Evolutionary conservation across 805 yeast genomes (phyloP).

Genomic region (Candida tibetensis): DNA sequence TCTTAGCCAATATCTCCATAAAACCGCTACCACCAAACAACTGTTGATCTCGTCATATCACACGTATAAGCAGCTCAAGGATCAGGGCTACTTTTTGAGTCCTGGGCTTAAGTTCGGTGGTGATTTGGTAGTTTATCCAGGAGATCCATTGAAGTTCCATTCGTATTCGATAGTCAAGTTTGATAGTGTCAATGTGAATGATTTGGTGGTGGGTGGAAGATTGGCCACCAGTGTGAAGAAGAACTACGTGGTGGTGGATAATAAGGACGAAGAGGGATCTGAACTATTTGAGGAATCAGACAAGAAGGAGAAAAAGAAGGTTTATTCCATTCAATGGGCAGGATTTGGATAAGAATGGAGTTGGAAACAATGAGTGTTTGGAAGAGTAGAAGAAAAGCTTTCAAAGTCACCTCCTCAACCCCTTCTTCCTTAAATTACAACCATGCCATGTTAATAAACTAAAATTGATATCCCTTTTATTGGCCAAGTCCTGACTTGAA

Average conservation of each 20-base stretch:
- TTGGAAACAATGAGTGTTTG: too few relatives aligned
- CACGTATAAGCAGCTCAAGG: slow-evolving; percentile 40
- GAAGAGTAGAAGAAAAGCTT: too few relatives aligned
- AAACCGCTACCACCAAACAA: not conserved
- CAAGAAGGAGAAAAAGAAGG: slow-evolving; percentile 37
- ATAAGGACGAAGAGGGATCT: slow-evolving; percentile 12
- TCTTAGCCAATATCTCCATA: not conserved
- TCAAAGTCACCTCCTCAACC: too few relatives aligned
- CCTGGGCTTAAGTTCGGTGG: slow-evolving; percentile 96
- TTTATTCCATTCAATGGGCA: slow-evolving; percentile 91
- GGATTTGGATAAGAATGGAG: slow-evolving; percentile 92
- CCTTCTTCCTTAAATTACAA: too few relatives aligned
- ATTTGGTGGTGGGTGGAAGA: slow-evolving; percentile 81
- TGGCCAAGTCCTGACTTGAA: too few relatives aligned
- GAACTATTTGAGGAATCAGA: slow-evolving; percentile 16
- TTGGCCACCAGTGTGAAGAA: slow-evolving; percentile 92
- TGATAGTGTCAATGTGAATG: slow-evolving; percentile 53
- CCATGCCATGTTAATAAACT: too few relatives aligned
- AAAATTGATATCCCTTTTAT: too few relatives aligned
- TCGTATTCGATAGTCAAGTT: slow-evolving; percentile 74
- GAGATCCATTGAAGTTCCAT: slow-evolving; percentile 89
- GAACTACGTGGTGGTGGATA: slow-evolving; percentile 61
- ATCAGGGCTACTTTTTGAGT: slow-evolving; percentile 51
- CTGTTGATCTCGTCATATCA: slow-evolving; percentile 7
- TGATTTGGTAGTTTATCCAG: slow-evolving; percentile 85